phyloP scores from a whole-genome alignment of 768 basidiomycete species.

The Lanmaoa pseudosensibilis region DNA sequence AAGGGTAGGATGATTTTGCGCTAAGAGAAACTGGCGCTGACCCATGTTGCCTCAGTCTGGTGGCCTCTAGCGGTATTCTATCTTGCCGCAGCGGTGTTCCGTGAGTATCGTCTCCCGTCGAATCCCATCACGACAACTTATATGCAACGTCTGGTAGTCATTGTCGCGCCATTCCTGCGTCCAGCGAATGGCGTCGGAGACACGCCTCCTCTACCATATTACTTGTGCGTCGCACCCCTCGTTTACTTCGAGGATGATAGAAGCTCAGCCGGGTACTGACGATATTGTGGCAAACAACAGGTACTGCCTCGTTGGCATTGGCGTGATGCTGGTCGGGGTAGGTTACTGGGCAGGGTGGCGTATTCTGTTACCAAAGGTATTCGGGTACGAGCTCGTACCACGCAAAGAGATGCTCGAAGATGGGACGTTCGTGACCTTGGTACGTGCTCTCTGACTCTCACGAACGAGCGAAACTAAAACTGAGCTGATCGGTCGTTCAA shows the following conservation, averaged over 20 bases:
- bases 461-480: no score
- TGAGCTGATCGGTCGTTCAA: not conserved
- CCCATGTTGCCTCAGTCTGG: conserved; percentile 42
- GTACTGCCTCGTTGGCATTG: conserved; percentile 56
- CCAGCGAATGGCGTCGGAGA: conserved; percentile 57
- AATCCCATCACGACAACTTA: conserved; percentile 10
- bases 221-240: conserved; percentile 35
- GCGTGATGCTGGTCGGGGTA: conserved; percentile 44
- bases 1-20: conserved; percentile 36
- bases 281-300: conserved; percentile 23
- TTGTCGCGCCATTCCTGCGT: conserved; percentile 54
- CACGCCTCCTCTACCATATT: conserved; percentile 60
- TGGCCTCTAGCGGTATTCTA: conserved; percentile 55
- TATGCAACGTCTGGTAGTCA: conserved; percentile 34
- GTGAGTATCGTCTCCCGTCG: conserved; percentile 32
- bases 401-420: conserved; percentile 50
- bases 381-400: conserved; percentile 48
- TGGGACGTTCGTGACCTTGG: conserved; percentile 54
- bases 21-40: conserved; percentile 4
- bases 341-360: conserved; percentile 59
- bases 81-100: conserved; percentile 49
- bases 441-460: conserved; percentile 26
- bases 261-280: conserved; percentile 17
- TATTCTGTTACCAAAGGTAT: conserved; percentile 46
- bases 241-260: conserved; percentile 23